Conservation (phyloP, 2,329 filamentous ascomycete species). For the Trichoderma afroharzianum region DNA sequence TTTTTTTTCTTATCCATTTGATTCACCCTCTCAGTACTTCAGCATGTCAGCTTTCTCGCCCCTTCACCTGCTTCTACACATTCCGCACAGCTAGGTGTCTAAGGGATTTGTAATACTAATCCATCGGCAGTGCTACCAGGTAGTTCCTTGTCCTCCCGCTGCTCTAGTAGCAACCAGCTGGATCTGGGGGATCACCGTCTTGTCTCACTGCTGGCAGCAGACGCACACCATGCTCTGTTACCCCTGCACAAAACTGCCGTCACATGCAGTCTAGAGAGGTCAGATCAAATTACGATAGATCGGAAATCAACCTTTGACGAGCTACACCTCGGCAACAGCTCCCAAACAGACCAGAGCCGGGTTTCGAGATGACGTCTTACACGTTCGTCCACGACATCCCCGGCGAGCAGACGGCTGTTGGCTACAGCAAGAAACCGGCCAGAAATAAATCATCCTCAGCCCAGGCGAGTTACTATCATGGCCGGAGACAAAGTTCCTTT, state of each 20-base stretch:
- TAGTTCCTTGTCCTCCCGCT: neutral
- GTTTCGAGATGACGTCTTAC: neutral
- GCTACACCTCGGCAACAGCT: neutral
- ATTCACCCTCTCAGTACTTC: neutral
- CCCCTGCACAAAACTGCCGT: neutral
- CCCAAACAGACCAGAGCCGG: neutral
- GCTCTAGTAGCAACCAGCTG: neutral
- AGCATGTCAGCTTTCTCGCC: neutral
- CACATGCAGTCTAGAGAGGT: neutral
- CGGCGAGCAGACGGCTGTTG: neutral
- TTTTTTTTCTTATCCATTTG: neutral
- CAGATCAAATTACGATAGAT: neutral
- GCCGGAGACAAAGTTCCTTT: neutral
- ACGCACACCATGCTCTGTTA: neutral
- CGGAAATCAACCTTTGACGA: neutral
- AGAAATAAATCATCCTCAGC: neutral
- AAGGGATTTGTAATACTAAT: neutral
- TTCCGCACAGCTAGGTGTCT: neutral
- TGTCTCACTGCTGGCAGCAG: neutral
- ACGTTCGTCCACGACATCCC: neutral
- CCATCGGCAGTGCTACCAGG: neutral
- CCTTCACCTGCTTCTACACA: neutral
- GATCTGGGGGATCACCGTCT: neutral
- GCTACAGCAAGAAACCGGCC: neutral
- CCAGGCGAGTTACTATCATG: neutral